A percentile compares a stretch with the other conserved stretches of the same genome.
These are phyloP conservation scores for Apodospora peruviana DNA, from an alignment of 495 filamentous ascomycete species.

Conservation along the genomic window DNA sequence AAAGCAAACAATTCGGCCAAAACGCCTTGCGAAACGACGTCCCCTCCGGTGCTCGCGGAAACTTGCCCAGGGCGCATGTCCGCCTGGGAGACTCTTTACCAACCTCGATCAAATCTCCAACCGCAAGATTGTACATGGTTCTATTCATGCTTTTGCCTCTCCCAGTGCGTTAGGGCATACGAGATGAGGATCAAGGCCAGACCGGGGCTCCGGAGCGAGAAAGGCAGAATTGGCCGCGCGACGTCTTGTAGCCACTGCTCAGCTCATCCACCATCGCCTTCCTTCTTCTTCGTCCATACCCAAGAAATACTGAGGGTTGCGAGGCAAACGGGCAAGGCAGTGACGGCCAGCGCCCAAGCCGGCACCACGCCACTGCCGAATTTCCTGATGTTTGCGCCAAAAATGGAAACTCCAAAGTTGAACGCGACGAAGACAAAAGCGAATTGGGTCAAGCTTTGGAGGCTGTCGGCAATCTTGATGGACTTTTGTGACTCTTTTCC, in stretches of 20 bases:
- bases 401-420: constrained; percentile 6
- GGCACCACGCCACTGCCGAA: constrained; percentile 1
- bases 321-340: neutral
- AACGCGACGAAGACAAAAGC: constrained; percentile 3
- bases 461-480: constrained; percentile 1
- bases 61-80: neutral
- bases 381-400: constrained; percentile 3
- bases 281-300: neutral
- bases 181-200: too few species aligned
- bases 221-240: neutral
- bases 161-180: too few species aligned
- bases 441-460: constrained; percentile 2
- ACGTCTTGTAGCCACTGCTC: neutral
- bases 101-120: neutral
- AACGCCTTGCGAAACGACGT: neutral
- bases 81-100: neutral
- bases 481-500: constrained; percentile 1
- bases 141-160: too few species aligned
- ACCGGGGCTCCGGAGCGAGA: too few species aligned
- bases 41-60: neutral
- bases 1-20: neutral
- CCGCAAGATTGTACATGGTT: neutral
- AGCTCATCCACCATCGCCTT: neutral
- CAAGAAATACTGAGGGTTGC: neutral
- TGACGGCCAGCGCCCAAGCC: neutral